Percentiles rank a stretch among this genome's conserved stretches.
Evolutionary conservation across 2,329 filamentous ascomycete species (phyloP).

Genomic region (Polychaeton citri): DNA sequence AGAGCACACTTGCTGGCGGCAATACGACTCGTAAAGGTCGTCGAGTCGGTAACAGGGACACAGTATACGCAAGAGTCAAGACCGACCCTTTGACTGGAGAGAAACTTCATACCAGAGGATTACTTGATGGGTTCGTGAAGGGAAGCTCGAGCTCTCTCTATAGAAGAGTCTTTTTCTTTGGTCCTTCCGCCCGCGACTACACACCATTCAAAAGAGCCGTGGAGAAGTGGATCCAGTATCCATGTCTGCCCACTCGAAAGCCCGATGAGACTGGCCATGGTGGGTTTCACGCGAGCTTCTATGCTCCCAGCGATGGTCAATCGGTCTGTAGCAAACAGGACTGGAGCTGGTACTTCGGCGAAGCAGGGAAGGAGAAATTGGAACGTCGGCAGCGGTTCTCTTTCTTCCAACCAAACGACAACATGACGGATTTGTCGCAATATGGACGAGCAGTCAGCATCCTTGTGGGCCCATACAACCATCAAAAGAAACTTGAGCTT

Average conservation of each 20-base stretch:
- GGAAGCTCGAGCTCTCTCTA: conserved; percentile 24
- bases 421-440: conserved; percentile 9
- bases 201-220: conserved; percentile 33
- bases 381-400: conserved; percentile 26
- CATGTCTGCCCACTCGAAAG: conserved; percentile 36
- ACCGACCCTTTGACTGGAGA: conserved; percentile 2
- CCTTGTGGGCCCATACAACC: conserved; percentile 36
- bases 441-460: conserved; percentile 18
- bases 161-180: conserved; percentile 38
- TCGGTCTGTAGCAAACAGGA: conserved; percentile 27
- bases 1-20: background rate
- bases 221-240: conserved; percentile 39
- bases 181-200: conserved; percentile 37
- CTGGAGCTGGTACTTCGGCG: conserved; percentile 41
- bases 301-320: conserved; percentile 26
- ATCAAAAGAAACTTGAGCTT: conserved; percentile 21
- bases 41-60: background rate
- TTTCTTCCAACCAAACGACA: conserved; percentile 15
- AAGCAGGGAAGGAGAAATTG: conserved; percentile 29
- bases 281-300: conserved; percentile 31
- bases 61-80: background rate
- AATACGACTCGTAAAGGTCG: background rate
- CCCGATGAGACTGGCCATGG: conserved; percentile 20
- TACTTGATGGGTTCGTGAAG: conserved; percentile 12
- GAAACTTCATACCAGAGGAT: conserved; percentile 11